Percentiles rank a stretch among this genome's conserved stretches.
Conservation (phyloP, 345 rosid species). For the Schrenkiella parvula region DNA sequence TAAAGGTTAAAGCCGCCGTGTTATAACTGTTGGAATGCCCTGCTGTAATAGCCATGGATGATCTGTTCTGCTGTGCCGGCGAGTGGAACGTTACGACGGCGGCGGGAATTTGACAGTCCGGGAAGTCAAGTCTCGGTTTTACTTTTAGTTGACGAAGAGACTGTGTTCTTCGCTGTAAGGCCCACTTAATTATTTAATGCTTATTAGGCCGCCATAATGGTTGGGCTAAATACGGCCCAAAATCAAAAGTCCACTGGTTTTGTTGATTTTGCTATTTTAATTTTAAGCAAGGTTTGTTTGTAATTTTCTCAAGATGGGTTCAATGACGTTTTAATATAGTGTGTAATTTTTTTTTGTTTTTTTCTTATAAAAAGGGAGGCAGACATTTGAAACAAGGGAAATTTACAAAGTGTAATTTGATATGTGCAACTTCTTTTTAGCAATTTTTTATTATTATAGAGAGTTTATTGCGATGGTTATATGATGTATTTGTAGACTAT, state of each 20-base stretch:
- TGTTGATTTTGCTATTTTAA: neutral
- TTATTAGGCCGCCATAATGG: neutral
- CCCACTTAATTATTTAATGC: neutral
- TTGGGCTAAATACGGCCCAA: neutral
- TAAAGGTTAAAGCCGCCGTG: conserved; percentile 18
- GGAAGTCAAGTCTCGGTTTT: neutral
- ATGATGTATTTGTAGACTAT: too few species aligned
- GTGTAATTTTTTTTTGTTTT: neutral
- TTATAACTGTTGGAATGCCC: conserved; percentile 12
- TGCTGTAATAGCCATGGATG: conserved; percentile 8
- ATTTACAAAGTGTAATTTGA: neutral
- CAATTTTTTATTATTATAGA: neutral
- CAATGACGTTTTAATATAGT: neutral
- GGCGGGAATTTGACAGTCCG: conserved; percentile 13
- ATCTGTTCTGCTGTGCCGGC: conserved; percentile 2
- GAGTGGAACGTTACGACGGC: conserved; percentile 19
- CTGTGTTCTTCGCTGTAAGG: neutral
- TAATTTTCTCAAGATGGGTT: neutral
- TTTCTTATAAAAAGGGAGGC: too few species aligned
- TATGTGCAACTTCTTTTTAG: too few species aligned
- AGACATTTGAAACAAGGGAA: too few species aligned
- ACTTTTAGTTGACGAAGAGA: neutral
- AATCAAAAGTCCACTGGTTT: neutral
- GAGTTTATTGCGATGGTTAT: neutral
- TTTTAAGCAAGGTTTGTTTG: neutral